These are phyloP conservation scores for Leucocoprinus birnbaumii DNA, from an alignment of 768 basidiomycete genomes.

Conservation along the genomic window DNA sequence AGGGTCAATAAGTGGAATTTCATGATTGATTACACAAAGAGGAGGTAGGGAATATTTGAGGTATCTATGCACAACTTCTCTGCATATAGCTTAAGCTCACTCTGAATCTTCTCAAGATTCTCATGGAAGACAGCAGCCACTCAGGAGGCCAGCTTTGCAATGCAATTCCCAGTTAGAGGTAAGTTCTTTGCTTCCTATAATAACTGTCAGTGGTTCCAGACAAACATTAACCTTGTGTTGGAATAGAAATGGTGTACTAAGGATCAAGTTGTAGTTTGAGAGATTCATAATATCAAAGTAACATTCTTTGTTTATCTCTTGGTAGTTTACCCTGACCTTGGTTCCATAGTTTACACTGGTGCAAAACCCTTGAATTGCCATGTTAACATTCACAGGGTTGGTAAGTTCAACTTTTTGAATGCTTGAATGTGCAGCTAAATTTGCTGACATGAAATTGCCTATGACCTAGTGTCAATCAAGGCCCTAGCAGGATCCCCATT, in stretches of 20 bases:
- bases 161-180: no score
- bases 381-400: slow-evolving; percentile 30
- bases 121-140: no score
- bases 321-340: slow-evolving; percentile 26
- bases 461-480: slow-evolving; percentile 35
- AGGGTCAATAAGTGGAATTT: slow-evolving; percentile 8
- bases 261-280: slow-evolving; percentile 35
- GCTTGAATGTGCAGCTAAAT: slow-evolving; percentile 33
- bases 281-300: slow-evolving; percentile 39
- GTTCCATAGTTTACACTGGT: slow-evolving; percentile 30
- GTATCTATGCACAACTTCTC: no score
- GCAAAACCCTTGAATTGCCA: slow-evolving; percentile 39
- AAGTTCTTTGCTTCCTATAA: no score
- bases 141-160: no score
- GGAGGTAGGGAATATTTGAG: slow-evolving; percentile 8
- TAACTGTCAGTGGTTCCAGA: slow-evolving; percentile 18
- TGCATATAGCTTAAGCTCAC: no score
- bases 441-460: slow-evolving; percentile 38
- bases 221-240: slow-evolving; percentile 26
- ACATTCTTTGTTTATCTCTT: slow-evolving; percentile 31
- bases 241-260: slow-evolving; percentile 37
- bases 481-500: slow-evolving; percentile 31
- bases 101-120: no score
- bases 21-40: slow-evolving; percentile 9
- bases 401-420: slow-evolving; percentile 20